A percentile compares a stretch with the other conserved stretches of the same genome.
Evolutionary conservation across 495 filamentous ascomycete genomes (phyloP).

Genomic region (Aspergillus avenaceus): DNA sequence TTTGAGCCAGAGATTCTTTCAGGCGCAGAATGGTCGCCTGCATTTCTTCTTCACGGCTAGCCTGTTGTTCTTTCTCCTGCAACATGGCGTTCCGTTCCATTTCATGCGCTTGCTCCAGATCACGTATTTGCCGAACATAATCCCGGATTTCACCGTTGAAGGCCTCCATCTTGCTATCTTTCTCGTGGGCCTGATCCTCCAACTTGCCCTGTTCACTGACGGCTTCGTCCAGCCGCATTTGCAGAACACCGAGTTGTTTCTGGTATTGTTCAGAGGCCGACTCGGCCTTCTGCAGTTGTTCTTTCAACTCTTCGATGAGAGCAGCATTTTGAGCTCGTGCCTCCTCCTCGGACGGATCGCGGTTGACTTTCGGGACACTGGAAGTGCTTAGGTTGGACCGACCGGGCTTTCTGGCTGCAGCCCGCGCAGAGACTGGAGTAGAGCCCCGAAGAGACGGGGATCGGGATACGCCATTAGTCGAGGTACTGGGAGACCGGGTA

Average conservation of each 20-base stretch:
- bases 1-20: constrained; percentile 80
- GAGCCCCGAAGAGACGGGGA: constrained; percentile 40
- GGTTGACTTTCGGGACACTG: constrained; percentile 49
- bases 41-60: constrained; percentile 80
- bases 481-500: constrained; percentile 37
- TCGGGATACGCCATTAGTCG: constrained; percentile 38
- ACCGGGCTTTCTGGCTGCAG: constrained; percentile 56
- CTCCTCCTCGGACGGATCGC: constrained; percentile 58
- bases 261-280: constrained; percentile 71
- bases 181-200: constrained; percentile 81
- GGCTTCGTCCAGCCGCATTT: constrained; percentile 83
- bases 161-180: constrained; percentile 71
- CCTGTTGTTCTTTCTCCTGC: constrained; percentile 86
- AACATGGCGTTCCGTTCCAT: constrained; percentile 81
- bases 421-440: constrained; percentile 66
- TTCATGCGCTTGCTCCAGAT: constrained; percentile 87
- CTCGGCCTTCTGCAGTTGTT: constrained; percentile 76
- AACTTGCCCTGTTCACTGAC: constrained; percentile 75
- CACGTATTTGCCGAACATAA: constrained; percentile 70
- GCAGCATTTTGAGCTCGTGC: constrained; percentile 68
- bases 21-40: constrained; percentile 81
- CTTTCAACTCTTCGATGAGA: constrained; percentile 79
- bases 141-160: constrained; percentile 79
- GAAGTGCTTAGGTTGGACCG: constrained; percentile 58
- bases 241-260: constrained; percentile 79